A percentile compares a stretch with the other conserved stretches of the same genome.
Conservation (phyloP, 352 stramenopile genomes). For the Pythium phragmitis region DNA sequence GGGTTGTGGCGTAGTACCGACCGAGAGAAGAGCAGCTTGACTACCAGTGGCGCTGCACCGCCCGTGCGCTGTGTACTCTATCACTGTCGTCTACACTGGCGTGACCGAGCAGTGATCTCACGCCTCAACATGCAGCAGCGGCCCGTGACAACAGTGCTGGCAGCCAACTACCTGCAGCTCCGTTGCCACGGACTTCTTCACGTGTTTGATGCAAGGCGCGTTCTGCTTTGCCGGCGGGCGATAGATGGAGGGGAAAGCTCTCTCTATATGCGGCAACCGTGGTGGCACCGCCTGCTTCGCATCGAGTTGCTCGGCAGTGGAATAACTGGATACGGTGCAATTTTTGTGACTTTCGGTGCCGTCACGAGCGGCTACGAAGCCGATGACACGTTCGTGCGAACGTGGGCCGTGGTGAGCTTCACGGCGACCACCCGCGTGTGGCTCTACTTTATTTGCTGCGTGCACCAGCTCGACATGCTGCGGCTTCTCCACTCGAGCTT, state of each 20-base stretch:
- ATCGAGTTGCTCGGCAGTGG: background rate
- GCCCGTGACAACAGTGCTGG: background rate
- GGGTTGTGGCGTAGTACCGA: background rate
- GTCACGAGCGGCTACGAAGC: background rate
- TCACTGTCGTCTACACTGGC: constrained; percentile 1
- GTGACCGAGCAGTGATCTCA: background rate
- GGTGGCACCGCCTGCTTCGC: background rate
- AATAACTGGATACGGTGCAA: background rate
- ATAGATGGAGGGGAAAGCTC: too few species aligned
- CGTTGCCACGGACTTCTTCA: constrained; percentile 1
- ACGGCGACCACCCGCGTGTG: background rate
- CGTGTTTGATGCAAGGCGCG: background rate
- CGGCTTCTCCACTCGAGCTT: constrained; percentile 10
- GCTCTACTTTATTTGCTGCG: constrained; percentile 5
- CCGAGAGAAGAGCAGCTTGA: too few species aligned
- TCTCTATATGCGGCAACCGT: background rate
- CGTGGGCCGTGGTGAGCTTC: background rate
- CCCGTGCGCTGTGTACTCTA: constrained; percentile 1
- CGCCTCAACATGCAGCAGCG: background rate
- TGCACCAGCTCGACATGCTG: constrained; percentile 18
- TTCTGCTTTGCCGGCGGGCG: background rate
- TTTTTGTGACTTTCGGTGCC: background rate
- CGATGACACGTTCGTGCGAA: background rate
- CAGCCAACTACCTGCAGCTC: background rate
- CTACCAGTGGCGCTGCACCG: background rate